Evolutionary conservation across 345 rosid species (phyloP).

Genomic region (Syzygium jambos): DNA sequence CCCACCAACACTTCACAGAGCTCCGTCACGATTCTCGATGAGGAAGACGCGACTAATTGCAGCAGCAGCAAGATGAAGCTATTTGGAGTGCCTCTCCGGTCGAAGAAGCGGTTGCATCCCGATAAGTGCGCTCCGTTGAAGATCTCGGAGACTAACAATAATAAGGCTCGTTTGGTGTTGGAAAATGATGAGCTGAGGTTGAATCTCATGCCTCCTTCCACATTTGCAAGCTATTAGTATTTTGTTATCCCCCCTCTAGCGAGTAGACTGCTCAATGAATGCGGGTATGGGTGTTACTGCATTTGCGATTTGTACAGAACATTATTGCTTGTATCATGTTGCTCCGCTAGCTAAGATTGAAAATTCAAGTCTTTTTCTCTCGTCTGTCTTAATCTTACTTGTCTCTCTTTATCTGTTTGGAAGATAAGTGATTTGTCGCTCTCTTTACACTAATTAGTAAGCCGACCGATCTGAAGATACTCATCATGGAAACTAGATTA

Average conservation of each 20-base stretch:
- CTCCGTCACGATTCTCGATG: slow-evolving; percentile 23
- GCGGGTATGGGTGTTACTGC: background rate
- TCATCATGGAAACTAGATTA: background rate
- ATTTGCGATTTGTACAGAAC: background rate
- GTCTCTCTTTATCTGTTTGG: background rate
- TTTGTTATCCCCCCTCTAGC: background rate
- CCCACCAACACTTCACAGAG: slow-evolving; percentile 30
- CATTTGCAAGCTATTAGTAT: slow-evolving; percentile 18
- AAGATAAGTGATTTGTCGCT: background rate
- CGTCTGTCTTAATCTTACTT: background rate
- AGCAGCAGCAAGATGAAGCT: slow-evolving; percentile 45
- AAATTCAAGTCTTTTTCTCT: background rate
- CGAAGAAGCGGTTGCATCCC: slow-evolving; percentile 38
- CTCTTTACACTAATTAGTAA: background rate
- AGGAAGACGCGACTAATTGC: slow-evolving; percentile 12
- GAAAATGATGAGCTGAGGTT: slow-evolving; percentile 79
- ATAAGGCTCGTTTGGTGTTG: slow-evolving; percentile 46
- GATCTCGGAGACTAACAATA: slow-evolving; percentile 32
- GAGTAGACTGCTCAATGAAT: background rate
- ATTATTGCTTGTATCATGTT: background rate
- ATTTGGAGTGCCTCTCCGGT: slow-evolving; percentile 65
- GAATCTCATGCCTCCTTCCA: slow-evolving; percentile 75
- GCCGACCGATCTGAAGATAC: background rate
- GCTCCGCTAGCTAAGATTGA: background rate
- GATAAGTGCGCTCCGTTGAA: slow-evolving; percentile 20